Base-by-base conservation (phyloP, 768 basidiomycete genomes). In the Lenzites betulinus region DNA sequence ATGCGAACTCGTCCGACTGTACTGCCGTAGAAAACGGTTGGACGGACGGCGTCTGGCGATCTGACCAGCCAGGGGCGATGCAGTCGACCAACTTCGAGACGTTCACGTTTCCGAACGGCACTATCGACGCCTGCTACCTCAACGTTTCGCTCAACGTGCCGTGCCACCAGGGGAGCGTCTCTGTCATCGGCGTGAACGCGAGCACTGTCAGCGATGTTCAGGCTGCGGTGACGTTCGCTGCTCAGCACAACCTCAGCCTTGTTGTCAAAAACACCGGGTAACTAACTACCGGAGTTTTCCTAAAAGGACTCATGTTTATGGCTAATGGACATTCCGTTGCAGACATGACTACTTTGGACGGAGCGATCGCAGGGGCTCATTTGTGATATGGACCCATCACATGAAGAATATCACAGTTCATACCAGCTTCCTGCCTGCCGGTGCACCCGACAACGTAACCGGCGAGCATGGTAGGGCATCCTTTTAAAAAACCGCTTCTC, bases 111-210 rank as follows among this genome's bases (percentile, higher is more conserved):
- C 62, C 42, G 20, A 82, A 81, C 64, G 81, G 77, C 33, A 82
- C 79, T 44, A 78, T 82, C 48, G 77, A 77, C 61, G 77, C 74
- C 1, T 87, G 84, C 75, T 83, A 81, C 38, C 59, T 83, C 43
- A 77, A 84, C 56, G 78, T 77, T 0, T 68, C 72, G 0, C 64
- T 78, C 0, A 77, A 75, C 3, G 46, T 72, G 18, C 73, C 77
- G 7, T 83, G 81, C 58, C 66, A 69, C 1, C 81, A 80, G 62
- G 81, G 80, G 16, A 76, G 74, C 44, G 73, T 81, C 0, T 75
- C 81, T 1, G 70, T 75, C 1, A 68, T 71, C 25, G 70, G 73
- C 26, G 69, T 74, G 16, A 62, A 57, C 16, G 52, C 52, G 9
- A 54, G 66, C 7, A 30, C 36, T 25, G 70, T 60, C 75, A 16